Conservation (phyloP, 2,329 filamentous ascomycete species). For the Penicillium expansum region DNA sequence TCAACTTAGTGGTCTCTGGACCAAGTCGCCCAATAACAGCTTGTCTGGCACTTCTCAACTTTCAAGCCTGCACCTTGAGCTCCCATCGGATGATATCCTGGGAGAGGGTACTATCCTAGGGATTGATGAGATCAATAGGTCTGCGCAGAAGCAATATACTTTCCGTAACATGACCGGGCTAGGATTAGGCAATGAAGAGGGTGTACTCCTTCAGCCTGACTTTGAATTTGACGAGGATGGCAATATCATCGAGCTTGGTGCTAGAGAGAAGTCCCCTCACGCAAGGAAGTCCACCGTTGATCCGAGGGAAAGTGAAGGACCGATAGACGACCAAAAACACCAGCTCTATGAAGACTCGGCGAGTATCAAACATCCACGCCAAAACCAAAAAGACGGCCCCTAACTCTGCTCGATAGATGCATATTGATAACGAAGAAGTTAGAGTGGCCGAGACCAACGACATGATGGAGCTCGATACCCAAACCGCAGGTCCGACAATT, state of each 20-base stretch:
- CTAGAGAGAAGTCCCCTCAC: slow-evolving; percentile 9
- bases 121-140: slow-evolving; percentile 43
- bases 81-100: slow-evolving; percentile 50
- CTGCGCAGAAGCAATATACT: slow-evolving; percentile 32
- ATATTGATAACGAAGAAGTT: neutral
- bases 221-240: slow-evolving; percentile 64
- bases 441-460: neutral
- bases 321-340: neutral
- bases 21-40: slow-evolving; percentile 34
- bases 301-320: neutral
- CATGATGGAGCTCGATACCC: neutral
- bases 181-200: slow-evolving; percentile 39
- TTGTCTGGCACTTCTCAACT: slow-evolving; percentile 28
- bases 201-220: slow-evolving; percentile 52
- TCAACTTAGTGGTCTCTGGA: slow-evolving; percentile 34
- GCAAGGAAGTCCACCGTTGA: neutral
- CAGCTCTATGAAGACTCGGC: slow-evolving; percentile 2
- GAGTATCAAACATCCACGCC: neutral
- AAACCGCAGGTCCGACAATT: neutral
- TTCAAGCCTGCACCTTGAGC: slow-evolving; percentile 41
- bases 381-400: neutral
- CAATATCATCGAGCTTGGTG: slow-evolving; percentile 52
- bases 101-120: slow-evolving; percentile 40
- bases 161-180: slow-evolving; percentile 10
- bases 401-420: slow-evolving; percentile 2